Base-by-base conservation (phyloP, 805 yeast genomes). In the Lachancea waltii region DNA sequence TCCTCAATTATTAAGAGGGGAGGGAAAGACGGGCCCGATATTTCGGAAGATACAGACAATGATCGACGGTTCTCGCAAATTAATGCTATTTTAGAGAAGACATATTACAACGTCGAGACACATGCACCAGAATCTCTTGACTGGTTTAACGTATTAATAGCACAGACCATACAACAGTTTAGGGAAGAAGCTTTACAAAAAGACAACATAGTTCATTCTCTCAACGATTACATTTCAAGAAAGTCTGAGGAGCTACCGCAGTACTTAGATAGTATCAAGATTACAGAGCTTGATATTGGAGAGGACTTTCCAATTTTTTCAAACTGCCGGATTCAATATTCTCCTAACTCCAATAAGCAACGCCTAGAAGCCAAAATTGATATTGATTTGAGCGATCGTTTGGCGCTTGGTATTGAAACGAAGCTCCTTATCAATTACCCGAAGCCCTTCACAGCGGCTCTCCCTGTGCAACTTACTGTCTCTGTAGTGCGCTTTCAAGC, bases 121-220 rank as follows among this genome's bases (percentile, higher is more conserved):
- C 98, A 92, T 58, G 70, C 79, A 13, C 75, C 97, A 0, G 98
- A 92, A 64, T 82, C 96, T 0, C 64, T 92, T 43, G 98, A 92
- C 58, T 92, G 98, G 98, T 86, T 92, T 60, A 92, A 90, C 47
- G 97, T 92, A 1, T 67, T 92, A 25, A 73, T 92, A 14, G 98
- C 97, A 0, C 97, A 92, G 58, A 79, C 87, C 6, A 78, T 92
- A 18, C 76, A 85, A 22, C 95, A 89, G 46, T 72, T 87, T 44
- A 73, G 98, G 41, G 73, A 79, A n/a, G 97, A 92, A 56, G 97
- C 97, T 0, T 63, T 85, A 40, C 69, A 74, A 29, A 78, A 87
- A 34, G 92, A 92, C 56, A 87, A 86, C 56, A 82, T 92, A 18
- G 78, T 89, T 44, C 81, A 83, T 47, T 79, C 87, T 1, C 65